phyloP scores from a whole-genome alignment of 1,139 yeast species.

The Saccharomyces hybrid region DNA sequence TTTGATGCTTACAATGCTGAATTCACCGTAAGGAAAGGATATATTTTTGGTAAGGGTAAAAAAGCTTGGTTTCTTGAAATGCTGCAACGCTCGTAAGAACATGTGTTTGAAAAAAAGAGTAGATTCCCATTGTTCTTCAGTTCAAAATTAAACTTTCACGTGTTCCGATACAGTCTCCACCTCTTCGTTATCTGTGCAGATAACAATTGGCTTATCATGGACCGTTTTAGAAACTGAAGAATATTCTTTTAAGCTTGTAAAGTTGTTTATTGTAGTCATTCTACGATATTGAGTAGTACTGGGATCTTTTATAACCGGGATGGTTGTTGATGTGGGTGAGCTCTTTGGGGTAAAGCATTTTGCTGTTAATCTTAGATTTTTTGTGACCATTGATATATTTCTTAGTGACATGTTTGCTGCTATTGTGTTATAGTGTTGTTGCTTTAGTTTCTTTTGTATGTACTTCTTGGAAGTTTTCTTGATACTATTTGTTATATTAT shows the following conservation, averaged over 20 bases:
- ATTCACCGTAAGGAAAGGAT: neutral
- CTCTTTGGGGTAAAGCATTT: conserved; percentile 11
- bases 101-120: neutral
- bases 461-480: neutral
- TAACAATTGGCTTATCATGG: conserved; percentile 10
- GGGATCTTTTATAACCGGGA: conserved; percentile 11
- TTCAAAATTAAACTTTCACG: conserved; percentile 14
- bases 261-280: neutral
- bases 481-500: neutral
- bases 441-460: neutral
- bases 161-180: conserved; percentile 21
- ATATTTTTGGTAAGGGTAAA: neutral
- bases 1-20: neutral
- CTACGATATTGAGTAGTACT: neutral
- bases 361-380: conserved; percentile 7
- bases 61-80: neutral
- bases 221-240: neutral
- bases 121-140: neutral
- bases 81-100: neutral
- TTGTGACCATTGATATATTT: conserved; percentile 6
- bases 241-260: neutral
- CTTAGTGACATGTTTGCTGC: conserved; percentile 4
- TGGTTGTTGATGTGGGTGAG: conserved; percentile 12
- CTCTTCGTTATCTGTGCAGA: conserved; percentile 23
- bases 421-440: neutral